Conservation (phyloP, 768 basidiomycete genomes). For the Mrakia frigida region DNA sequence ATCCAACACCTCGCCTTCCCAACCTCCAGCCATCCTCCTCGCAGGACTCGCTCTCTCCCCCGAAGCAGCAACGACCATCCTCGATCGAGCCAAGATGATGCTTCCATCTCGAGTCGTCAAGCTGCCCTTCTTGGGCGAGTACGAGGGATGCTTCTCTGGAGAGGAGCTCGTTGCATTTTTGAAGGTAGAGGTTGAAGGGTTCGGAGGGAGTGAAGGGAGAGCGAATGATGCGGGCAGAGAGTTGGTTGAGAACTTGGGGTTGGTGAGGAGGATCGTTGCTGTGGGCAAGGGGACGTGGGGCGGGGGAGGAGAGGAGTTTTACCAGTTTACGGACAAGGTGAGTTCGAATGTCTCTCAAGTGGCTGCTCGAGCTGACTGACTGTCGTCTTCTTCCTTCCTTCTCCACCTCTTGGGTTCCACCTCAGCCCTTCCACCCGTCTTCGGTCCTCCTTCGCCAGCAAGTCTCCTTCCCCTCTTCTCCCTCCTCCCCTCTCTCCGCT, state of each 20-base stretch:
- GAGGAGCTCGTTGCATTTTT: slow-evolving; percentile 24
- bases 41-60: slow-evolving; percentile 23
- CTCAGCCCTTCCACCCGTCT: slow-evolving; percentile 6
- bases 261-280: slow-evolving; percentile 16
- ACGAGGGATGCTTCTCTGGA: slow-evolving; percentile 27
- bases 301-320: slow-evolving; percentile 22
- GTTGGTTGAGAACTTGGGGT: slow-evolving; percentile 24
- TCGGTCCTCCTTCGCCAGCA: slow-evolving; percentile 15
- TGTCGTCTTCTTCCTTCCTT: not conserved
- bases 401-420: not conserved
- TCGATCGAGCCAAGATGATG: slow-evolving; percentile 2
- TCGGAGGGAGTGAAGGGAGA: slow-evolving; percentile 17
- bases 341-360: not conserved
- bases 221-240: slow-evolving; percentile 23
- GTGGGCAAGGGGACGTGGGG: slow-evolving; percentile 31
- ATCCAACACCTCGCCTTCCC: slow-evolving; percentile 8
- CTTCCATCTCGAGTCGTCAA: slow-evolving; percentile 16
- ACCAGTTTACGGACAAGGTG: slow-evolving; percentile 30
- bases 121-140: slow-evolving; percentile 27
- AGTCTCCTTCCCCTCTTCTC: slow-evolving; percentile 1
- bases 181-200: slow-evolving; percentile 12
- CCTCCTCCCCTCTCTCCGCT: not conserved
- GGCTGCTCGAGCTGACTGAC: not conserved
- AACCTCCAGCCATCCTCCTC: slow-evolving; percentile 14
- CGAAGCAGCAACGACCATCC: slow-evolving; percentile 6